Conservation (phyloP, 192 early-diverging fungal species). For the Coemansia sp. region DNA sequence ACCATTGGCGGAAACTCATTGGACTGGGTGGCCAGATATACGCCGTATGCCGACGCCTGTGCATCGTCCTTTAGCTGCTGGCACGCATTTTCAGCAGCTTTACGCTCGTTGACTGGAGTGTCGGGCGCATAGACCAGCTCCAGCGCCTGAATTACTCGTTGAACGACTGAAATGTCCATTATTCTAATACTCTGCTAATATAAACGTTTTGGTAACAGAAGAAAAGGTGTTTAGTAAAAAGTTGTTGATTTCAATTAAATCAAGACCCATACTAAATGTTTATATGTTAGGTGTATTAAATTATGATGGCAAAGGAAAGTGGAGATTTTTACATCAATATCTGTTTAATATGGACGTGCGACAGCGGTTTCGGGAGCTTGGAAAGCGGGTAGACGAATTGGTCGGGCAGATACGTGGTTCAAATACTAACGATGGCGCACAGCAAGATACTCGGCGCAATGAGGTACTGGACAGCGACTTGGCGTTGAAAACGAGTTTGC, state of each 20-base stretch:
- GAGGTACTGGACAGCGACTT: neutral
- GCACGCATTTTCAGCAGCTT: constrained; percentile 40
- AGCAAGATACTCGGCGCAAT: neutral
- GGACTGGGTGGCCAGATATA: constrained; percentile 16
- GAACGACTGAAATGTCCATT: constrained; percentile 26
- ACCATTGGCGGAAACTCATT: constrained; percentile 16
- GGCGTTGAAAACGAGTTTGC: neutral
- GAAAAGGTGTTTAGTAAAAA: neutral
- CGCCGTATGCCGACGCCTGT: constrained; percentile 15
- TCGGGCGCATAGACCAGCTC: constrained; percentile 33
- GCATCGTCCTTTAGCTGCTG: constrained; percentile 28
- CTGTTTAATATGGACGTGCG: neutral
- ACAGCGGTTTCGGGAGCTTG: constrained; percentile 3
- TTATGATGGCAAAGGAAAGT: neutral
- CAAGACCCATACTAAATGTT: neutral
- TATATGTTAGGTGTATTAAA: neutral
- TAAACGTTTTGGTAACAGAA: neutral
- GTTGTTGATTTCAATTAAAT: neutral
- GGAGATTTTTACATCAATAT: too few relatives aligned
- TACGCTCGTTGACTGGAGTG: constrained; percentile 27
- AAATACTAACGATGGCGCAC: neutral
- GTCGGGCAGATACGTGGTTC: neutral
- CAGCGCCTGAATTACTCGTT: constrained; percentile 35
- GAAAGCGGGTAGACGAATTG: constrained; percentile 1
- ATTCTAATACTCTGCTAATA: neutral